Percentiles rank a stretch among this genome's conserved stretches.
Conservation (phyloP, 371 early-diverging fungal genomes). For the Lichtheimia corymbifera region DNA sequence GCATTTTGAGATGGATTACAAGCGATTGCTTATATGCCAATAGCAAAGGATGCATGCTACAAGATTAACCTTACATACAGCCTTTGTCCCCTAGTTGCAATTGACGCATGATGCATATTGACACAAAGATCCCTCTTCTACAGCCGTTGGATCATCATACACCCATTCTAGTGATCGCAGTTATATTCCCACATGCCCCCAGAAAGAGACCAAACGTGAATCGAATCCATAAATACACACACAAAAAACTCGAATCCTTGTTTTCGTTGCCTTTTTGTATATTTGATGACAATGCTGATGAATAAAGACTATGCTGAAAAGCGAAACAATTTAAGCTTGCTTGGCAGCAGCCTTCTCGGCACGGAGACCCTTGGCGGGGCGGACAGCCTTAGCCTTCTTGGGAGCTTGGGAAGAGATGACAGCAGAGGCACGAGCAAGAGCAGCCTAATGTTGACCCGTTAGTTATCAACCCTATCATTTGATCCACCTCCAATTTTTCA, state of each 20-base stretch:
- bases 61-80: too few species aligned
- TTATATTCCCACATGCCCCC: too few species aligned
- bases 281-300: not conserved
- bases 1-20: too few species aligned
- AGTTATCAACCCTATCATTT: not conserved
- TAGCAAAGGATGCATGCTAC: too few species aligned
- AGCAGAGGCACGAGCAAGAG: conserved; percentile 81
- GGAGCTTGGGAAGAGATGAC: conserved; percentile 68
- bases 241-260: not conserved
- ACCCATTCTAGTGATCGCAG: too few species aligned
- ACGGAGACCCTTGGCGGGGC: conserved; percentile 48
- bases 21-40: too few species aligned
- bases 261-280: not conserved
- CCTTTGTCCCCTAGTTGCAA: too few species aligned
- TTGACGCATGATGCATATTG: too few species aligned
- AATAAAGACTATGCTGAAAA: not conserved
- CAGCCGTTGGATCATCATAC: too few species aligned
- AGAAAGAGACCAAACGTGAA: too few species aligned
- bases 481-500: not conserved
- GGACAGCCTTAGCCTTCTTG: conserved; percentile 61
- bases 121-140: too few species aligned
- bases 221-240: too few species aligned
- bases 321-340: conserved; percentile 20
- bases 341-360: conserved; percentile 45
- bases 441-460: conserved; percentile 49